Evolutionary conservation across 129 eudicot genomes (phyloP).

Genomic region (Rutidosis leptorrhynchoides): DNA sequence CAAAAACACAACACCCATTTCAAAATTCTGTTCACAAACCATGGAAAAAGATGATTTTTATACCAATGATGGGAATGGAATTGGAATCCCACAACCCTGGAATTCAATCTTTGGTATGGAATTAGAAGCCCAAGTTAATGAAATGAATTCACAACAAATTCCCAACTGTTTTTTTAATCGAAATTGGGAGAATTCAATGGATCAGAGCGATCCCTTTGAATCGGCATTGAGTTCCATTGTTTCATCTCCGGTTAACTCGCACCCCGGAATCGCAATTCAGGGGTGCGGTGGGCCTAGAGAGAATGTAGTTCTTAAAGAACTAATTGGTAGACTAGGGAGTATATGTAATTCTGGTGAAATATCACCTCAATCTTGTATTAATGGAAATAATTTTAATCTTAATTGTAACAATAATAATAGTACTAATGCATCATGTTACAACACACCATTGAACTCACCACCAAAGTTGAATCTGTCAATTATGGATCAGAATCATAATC

Average conservation of each 20-base stretch:
- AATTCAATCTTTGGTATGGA: slow-evolving; percentile 46
- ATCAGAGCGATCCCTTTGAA: slow-evolving; percentile 84
- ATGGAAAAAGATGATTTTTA: slow-evolving; percentile 53
- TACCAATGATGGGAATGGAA: slow-evolving; percentile 24
- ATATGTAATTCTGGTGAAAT: slow-evolving; percentile 66
- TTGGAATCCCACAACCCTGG: slow-evolving; percentile 38
- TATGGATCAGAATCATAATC: slow-evolving; percentile 38
- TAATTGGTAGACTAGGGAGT: slow-evolving; percentile 80
- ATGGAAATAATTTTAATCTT: slow-evolving; percentile 18
- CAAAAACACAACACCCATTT: slow-evolving; percentile 28
- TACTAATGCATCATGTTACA: slow-evolving; percentile 68
- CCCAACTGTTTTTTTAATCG: slow-evolving; percentile 47
- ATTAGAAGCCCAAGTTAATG: slow-evolving; percentile 37
- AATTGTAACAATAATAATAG: slow-evolving; percentile 24
- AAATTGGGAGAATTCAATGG: slow-evolving; percentile 66
- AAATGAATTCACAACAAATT: slow-evolving; percentile 42
- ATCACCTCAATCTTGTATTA: slow-evolving; percentile 44
- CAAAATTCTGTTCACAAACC: slow-evolving; percentile 11
- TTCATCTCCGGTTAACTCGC: slow-evolving; percentile 66
- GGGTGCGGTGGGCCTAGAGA: slow-evolving; percentile 23
- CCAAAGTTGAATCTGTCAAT: slow-evolving; percentile 66
- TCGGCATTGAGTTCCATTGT: slow-evolving; percentile 93
- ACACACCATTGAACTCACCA: slow-evolving; percentile 83
- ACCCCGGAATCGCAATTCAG: slow-evolving; percentile 32
- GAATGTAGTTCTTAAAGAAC: slow-evolving; percentile 55